phyloP scores from a whole-genome alignment of 345 rosid genomes.

The Populus euphratica region DNA sequence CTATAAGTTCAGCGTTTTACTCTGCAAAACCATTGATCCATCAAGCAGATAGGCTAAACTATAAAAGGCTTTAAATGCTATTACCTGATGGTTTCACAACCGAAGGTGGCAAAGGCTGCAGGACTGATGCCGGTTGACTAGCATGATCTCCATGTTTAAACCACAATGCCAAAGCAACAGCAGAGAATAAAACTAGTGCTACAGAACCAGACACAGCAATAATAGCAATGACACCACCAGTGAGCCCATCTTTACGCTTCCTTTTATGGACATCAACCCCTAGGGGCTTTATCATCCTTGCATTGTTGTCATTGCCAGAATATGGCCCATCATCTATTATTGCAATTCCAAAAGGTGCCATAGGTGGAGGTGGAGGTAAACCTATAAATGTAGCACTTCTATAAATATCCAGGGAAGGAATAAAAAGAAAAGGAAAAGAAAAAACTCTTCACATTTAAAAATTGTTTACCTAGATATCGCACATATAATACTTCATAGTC shows the following conservation, averaged over 20 bases:
- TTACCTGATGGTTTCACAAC: slow-evolving; percentile 75
- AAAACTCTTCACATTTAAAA: neutral
- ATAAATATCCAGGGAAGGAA: slow-evolving; percentile 3
- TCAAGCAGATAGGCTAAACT: neutral
- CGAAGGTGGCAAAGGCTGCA: slow-evolving; percentile 44
- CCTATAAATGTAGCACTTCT: slow-evolving; percentile 39
- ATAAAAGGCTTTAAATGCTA: neutral
- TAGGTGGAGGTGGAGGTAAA: slow-evolving; percentile 89
- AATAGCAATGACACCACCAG: slow-evolving; percentile 57
- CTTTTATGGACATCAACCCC: slow-evolving; percentile 77
- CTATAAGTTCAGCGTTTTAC: neutral
- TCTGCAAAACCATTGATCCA: neutral
- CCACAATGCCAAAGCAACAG: slow-evolving; percentile 56
- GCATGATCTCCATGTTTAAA: slow-evolving; percentile 37
- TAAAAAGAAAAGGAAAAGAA: neutral
- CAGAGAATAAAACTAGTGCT: slow-evolving; percentile 54
- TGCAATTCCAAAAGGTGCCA: slow-evolving; percentile 45
- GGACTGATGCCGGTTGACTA: slow-evolving; percentile 38
- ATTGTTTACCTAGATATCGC: slow-evolving; percentile 60
- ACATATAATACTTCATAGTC: slow-evolving; percentile 77
- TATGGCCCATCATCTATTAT: slow-evolving; percentile 65
- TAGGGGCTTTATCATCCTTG: slow-evolving; percentile 62
- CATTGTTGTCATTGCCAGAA: slow-evolving; percentile 50
- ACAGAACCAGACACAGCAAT: slow-evolving; percentile 65
- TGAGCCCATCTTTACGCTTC: slow-evolving; percentile 46